phyloP scores from a whole-genome alignment of 805 yeast genomes.

The Starmerella davenportii region DNA sequence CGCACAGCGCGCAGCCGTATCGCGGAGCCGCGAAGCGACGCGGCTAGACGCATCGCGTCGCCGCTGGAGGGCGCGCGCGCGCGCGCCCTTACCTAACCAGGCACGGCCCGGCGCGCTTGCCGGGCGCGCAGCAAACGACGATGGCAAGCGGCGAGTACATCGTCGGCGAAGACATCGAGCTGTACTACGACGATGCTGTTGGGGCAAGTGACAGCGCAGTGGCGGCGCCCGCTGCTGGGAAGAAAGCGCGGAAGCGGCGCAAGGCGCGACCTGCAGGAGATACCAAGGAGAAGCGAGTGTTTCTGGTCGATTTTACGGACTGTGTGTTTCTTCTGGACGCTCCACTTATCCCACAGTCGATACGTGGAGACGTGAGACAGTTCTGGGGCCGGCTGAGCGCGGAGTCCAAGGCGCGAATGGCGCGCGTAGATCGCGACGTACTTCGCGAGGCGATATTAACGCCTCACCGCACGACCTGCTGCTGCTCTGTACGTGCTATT shows the following conservation, averaged over 20 bases:
- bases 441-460: background rate
- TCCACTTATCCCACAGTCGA: background rate
- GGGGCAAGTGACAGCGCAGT: no score
- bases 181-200: conserved; percentile 12
- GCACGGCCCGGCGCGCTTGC: no score
- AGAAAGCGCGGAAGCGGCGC: no score
- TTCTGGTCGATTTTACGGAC: background rate
- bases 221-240: no score
- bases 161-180: conserved; percentile 16
- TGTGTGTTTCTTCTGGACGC: background rate
- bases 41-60: no score
- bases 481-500: background rate
- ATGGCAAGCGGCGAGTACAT: conserved; percentile 17
- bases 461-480: background rate
- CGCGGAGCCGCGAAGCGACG: no score
- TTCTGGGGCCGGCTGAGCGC: background rate
- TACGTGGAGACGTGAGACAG: background rate
- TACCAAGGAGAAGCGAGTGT: background rate
- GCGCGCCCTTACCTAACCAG: no score
- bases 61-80: no score
- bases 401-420: background rate
- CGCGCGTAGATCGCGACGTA: background rate
- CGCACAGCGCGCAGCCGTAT: no score
- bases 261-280: no score
- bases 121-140: no score